Conservation (phyloP, 805 yeast species). For the Kuraishia ogatae region DNA sequence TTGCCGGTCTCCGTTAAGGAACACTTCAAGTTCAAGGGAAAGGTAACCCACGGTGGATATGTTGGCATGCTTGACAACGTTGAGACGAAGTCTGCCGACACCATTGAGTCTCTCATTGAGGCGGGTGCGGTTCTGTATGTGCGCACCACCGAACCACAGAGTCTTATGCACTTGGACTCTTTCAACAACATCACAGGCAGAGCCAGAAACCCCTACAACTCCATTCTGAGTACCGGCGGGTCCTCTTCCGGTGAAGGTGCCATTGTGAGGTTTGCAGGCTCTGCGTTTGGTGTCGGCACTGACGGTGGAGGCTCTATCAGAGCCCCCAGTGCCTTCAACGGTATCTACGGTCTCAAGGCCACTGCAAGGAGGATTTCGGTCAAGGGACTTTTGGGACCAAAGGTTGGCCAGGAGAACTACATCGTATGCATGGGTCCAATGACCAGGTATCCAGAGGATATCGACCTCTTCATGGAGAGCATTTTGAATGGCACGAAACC, state of each 20-base stretch:
- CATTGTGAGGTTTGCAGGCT: slow-evolving; percentile 46
- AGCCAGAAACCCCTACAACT: slow-evolving; percentile 50
- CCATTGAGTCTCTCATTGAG: slow-evolving; percentile 36
- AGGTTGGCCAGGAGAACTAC: slow-evolving; percentile 37
- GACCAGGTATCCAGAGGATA: slow-evolving; percentile 36
- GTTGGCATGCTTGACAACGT: slow-evolving; percentile 42
- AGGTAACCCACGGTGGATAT: slow-evolving; percentile 51
- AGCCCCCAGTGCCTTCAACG: slow-evolving; percentile 59
- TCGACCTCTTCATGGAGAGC: slow-evolving; percentile 38
- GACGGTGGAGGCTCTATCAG: slow-evolving; percentile 71
- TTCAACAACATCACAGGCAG: slow-evolving; percentile 52
- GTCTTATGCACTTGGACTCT: slow-evolving; percentile 62
- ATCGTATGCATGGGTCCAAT: slow-evolving; percentile 36
- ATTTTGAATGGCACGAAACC: slow-evolving; percentile 43
- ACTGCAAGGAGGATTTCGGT: slow-evolving; percentile 46
- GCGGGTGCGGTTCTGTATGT: slow-evolving; percentile 57
- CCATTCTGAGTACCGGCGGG: slow-evolving; percentile 58
- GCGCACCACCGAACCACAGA: slow-evolving; percentile 62
- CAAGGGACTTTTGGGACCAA: slow-evolving; percentile 24
- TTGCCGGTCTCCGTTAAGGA: slow-evolving; percentile 63
- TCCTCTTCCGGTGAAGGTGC: slow-evolving; percentile 72
- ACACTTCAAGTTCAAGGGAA: slow-evolving; percentile 46
- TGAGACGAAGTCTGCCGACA: slow-evolving; percentile 35
- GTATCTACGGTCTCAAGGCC: slow-evolving; percentile 56
- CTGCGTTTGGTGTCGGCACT: slow-evolving; percentile 57